phyloP scores from a whole-genome alignment of 2,329 filamentous ascomycete genomes.

The Trichoderma aggressivum region DNA sequence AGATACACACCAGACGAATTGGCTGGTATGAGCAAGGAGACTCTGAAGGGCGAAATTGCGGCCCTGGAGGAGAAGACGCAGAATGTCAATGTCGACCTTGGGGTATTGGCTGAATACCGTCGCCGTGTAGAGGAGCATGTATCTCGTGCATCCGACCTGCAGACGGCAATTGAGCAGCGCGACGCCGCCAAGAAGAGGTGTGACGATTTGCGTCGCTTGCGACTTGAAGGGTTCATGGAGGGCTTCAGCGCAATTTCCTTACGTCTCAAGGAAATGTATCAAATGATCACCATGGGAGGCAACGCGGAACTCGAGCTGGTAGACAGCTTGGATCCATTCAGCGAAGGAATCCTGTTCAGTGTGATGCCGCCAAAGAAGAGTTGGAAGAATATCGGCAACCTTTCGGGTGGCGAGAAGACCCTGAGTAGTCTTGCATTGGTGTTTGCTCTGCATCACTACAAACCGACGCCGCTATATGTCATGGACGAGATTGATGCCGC shows the following conservation, averaged over 20 bases:
- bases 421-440: slow-evolving; percentile 88
- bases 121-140: slow-evolving; percentile 80
- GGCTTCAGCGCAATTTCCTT: slow-evolving; percentile 93
- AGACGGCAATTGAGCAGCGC: slow-evolving; percentile 70
- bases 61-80: slow-evolving; percentile 68
- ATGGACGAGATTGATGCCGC: slow-evolving; percentile 99
- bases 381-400: slow-evolving; percentile 98
- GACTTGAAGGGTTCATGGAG: slow-evolving; percentile 96
- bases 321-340: slow-evolving; percentile 93
- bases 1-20: slow-evolving; percentile 72
- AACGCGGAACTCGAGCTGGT: slow-evolving; percentile 97
- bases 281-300: slow-evolving; percentile 99
- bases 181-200: slow-evolving; percentile 89
- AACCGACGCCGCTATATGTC: slow-evolving; percentile 94
- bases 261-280: slow-evolving; percentile 98
- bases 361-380: slow-evolving; percentile 99
- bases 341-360: slow-evolving; percentile 92
- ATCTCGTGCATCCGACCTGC: slow-evolving; percentile 77
- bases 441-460: slow-evolving; percentile 98
- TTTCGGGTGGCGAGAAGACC: slow-evolving; percentile 97
- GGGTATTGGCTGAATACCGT: slow-evolving; percentile 84
- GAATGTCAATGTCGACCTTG: slow-evolving; percentile 81
- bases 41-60: slow-evolving; percentile 60
- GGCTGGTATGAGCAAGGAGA: slow-evolving; percentile 61
- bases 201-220: slow-evolving; percentile 84